Evolutionary conservation across 345 rosid species (phyloP).

Genomic region (Orychophragmus violaceus): DNA sequence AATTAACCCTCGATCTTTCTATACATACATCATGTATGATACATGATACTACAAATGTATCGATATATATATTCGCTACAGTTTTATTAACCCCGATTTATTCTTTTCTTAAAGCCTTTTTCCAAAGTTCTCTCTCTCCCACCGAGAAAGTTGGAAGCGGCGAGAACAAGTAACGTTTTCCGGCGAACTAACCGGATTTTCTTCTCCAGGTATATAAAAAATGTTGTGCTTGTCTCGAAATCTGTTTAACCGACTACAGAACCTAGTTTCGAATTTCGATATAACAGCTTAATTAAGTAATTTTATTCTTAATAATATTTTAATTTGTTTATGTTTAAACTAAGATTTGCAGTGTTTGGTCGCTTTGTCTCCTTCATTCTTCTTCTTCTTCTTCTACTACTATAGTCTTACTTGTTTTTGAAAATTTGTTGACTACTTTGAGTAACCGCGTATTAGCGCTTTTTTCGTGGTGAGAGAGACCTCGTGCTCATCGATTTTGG

Average conservation of each 20-base stretch:
- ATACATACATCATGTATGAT: background rate
- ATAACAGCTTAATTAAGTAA: background rate
- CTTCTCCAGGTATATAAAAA: constrained; percentile 12
- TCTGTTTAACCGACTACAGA: constrained; percentile 6
- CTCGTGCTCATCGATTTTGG: background rate
- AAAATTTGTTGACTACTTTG: constrained; percentile 23
- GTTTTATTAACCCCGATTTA: background rate
- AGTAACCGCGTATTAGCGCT: constrained; percentile 3
- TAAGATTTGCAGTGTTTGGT: constrained; percentile 11
- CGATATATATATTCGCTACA: background rate
- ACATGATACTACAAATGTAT: background rate
- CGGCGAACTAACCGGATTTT: constrained; percentile 2
- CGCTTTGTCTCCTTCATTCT: background rate
- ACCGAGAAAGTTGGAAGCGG: constrained; percentile 4
- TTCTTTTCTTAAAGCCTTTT: background rate
- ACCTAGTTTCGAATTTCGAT: constrained; percentile 5
- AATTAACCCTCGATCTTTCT: background rate
- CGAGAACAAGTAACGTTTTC: background rate
- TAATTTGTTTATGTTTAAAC: background rate
- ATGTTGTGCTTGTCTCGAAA: background rate
- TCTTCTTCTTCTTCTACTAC: background rate
- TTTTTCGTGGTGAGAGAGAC: constrained; percentile 1
- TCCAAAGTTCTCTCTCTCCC: background rate
- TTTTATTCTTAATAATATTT: background rate
- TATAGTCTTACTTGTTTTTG: constrained; percentile 21